phyloP scores from a whole-genome alignment of 106 monocot genomes.

The Hemerocallis citrina region DNA sequence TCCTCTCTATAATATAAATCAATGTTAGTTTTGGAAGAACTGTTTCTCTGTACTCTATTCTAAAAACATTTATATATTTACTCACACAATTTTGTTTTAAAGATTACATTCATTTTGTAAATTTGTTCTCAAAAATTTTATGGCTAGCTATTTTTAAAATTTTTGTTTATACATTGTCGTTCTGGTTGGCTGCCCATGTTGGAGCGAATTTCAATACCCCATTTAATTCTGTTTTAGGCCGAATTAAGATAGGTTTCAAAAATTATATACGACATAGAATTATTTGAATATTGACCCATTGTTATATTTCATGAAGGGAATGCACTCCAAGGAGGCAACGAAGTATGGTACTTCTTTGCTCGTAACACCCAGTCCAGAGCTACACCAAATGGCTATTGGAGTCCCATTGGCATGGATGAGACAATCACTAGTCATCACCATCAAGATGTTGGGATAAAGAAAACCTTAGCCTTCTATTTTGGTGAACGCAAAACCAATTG shows the following conservation, averaged over 20 bases:
- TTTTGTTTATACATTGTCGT: too few species aligned
- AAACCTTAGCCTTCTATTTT: slow-evolving; percentile 32
- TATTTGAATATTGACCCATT: too few species aligned
- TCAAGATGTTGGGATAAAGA: slow-evolving; percentile 44
- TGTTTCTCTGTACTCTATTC: not conserved
- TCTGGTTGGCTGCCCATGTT: too few species aligned
- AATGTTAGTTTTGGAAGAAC: not conserved
- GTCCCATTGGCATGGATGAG: slow-evolving; percentile 24
- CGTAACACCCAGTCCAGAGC: slow-evolving; percentile 17
- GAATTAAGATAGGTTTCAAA: too few species aligned
- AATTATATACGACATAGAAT: too few species aligned
- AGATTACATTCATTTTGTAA: too few species aligned
- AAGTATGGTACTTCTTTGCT: slow-evolving; percentile 67
- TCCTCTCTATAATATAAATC: too few species aligned
- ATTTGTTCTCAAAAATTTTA: too few species aligned
- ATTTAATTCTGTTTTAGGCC: too few species aligned
- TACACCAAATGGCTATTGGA: slow-evolving; percentile 54
- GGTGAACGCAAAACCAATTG: slow-evolving; percentile 63
- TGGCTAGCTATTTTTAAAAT: too few species aligned
- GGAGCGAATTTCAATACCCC: too few species aligned
- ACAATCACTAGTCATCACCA: slow-evolving; percentile 13
- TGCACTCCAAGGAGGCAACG: slow-evolving; percentile 52
- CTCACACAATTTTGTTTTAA: not conserved
- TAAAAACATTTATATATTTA: not conserved
- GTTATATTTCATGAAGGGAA: slow-evolving; percentile 36